Conservation (phyloP, 805 yeast genomes). For the Vanderwaltozyma yarrowii region DNA sequence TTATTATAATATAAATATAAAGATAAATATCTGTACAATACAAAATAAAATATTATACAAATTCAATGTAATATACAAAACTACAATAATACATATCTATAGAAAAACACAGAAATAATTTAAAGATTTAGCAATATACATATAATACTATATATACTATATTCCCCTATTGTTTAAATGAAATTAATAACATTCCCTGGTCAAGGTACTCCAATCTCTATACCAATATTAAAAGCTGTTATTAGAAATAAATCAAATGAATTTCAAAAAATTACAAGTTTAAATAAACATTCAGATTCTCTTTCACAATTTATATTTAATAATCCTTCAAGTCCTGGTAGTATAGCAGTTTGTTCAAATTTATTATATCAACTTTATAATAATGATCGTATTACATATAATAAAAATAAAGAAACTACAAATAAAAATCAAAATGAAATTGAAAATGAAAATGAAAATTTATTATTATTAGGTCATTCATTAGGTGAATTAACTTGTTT, state of each 20-base stretch:
- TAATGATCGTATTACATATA: not conserved
- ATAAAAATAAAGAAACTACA: not conserved
- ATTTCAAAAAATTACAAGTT: constrained; percentile 10
- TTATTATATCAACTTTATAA: constrained; percentile 8
- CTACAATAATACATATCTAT: no score
- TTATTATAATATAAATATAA: no score
- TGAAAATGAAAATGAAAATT: constrained; percentile 1
- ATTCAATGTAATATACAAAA: no score
- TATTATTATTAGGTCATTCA: constrained; percentile 26
- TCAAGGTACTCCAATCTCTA: constrained; percentile 26
- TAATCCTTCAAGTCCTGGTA: constrained; percentile 24
- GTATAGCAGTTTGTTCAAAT: constrained; percentile 26
- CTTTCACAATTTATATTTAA: constrained; percentile 14
- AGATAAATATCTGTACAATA: no score
- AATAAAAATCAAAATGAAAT: no score
- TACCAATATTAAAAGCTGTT: constrained; percentile 17
- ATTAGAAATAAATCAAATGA: constrained; percentile 15
- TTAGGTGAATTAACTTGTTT: constrained; percentile 28
- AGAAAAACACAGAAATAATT: no score
- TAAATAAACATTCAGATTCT: constrained; percentile 15
- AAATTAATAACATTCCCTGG: constrained; percentile 27
- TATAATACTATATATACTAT: no score
- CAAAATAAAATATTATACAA: no score
- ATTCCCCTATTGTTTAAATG: constrained; percentile 6
- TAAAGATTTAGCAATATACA: no score